phyloP scores from a whole-genome alignment of 1,139 yeast species.

The Pichia sp. region DNA sequence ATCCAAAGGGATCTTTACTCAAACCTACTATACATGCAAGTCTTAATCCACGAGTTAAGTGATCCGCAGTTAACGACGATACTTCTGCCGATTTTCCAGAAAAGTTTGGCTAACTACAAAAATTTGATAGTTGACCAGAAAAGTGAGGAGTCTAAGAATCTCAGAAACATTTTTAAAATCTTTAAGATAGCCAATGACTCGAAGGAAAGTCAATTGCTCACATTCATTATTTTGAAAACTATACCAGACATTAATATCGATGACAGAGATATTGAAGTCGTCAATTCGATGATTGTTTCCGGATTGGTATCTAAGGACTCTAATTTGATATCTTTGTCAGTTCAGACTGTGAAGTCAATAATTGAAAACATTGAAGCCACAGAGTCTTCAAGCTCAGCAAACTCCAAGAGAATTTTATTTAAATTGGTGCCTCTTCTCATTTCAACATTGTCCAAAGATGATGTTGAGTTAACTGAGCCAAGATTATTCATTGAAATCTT shows the following conservation, averaged over 20 bases:
- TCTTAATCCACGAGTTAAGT: conserved; percentile 50
- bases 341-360: conserved; percentile 57
- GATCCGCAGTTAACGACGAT: conserved; percentile 44
- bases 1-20: conserved; percentile 68
- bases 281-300: conserved; percentile 39
- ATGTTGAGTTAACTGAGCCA: conserved; percentile 31
- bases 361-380: conserved; percentile 33
- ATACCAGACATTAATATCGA: conserved; percentile 39
- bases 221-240: conserved; percentile 58
- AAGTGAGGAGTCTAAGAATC: conserved; percentile 25
- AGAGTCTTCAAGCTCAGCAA: not conserved
- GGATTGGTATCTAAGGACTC: conserved; percentile 33
- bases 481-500: conserved; percentile 54
- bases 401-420: conserved; percentile 26
- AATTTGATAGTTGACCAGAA: conserved; percentile 20
- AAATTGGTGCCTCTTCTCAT: conserved; percentile 41
- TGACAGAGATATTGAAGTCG: conserved; percentile 36
- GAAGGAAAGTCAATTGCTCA: conserved; percentile 44
- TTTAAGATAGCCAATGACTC: conserved; percentile 33
- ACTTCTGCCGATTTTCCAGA: conserved; percentile 55
- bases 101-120: conserved; percentile 18
- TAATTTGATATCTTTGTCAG: conserved; percentile 41
- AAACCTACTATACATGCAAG: conserved; percentile 61
- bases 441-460: conserved; percentile 24
- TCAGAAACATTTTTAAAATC: conserved; percentile 40